Conservation (phyloP, 441 rosid species). For the Hura crepitans region DNA sequence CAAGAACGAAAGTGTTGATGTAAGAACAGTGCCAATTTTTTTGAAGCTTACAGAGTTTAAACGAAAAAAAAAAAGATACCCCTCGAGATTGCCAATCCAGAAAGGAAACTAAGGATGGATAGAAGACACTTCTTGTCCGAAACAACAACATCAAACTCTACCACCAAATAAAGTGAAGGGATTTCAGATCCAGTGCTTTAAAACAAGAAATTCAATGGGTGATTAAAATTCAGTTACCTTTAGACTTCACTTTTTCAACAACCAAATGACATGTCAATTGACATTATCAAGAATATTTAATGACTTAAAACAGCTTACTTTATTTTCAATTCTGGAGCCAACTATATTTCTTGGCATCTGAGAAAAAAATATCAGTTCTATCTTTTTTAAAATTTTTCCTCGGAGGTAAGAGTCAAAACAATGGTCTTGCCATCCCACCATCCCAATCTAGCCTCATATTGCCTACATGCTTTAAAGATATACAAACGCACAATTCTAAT, state of each 20-base stretch:
- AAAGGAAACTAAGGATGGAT: background rate
- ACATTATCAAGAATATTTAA: background rate
- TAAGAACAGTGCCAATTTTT: background rate
- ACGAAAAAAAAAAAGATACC: background rate
- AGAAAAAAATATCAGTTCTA: background rate
- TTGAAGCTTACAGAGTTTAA: background rate
- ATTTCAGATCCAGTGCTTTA: background rate
- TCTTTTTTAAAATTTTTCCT: background rate
- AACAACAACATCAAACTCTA: background rate
- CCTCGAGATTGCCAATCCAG: background rate
- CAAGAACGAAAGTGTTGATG: background rate
- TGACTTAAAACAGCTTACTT: background rate
- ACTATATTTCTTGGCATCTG: background rate
- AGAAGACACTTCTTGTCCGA: background rate
- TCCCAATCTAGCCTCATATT: background rate
- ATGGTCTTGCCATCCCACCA: background rate
- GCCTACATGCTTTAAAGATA: background rate
- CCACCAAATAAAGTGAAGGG: background rate
- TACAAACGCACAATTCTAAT: background rate
- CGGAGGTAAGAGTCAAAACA: background rate
- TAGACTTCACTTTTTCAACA: background rate
- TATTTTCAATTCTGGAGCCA: background rate
- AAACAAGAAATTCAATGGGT: background rate
- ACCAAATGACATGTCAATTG: background rate
- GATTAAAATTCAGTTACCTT: background rate